A percentile compares a stretch with the other conserved stretches of the same genome.
These are phyloP conservation scores for Phaeosphaeriaceae sp. DNA, from an alignment of 2,329 filamentous ascomycete genomes.

Conservation along the genomic window DNA sequence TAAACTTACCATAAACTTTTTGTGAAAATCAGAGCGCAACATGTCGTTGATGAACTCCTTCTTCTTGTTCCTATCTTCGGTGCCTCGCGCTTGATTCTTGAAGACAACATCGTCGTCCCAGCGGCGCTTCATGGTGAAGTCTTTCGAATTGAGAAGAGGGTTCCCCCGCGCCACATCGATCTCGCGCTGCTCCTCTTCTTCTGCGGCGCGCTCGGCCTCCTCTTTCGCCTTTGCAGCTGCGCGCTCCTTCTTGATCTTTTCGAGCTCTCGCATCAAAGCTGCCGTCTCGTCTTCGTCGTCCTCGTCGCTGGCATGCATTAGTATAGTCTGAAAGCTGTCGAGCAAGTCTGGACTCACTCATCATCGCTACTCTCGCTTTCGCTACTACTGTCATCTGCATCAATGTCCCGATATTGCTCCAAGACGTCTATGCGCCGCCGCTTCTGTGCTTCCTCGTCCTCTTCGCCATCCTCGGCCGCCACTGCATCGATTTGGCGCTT, in stretches of 20 bases:
- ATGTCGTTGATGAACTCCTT: conserved; percentile 98
- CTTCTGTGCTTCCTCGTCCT: conserved; percentile 78
- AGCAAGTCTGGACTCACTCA: conserved; percentile 52
- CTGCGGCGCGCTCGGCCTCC: conserved; percentile 80
- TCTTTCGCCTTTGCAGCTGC: conserved; percentile 81
- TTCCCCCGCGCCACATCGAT: conserved; percentile 91
- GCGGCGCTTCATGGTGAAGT: conserved; percentile 88
- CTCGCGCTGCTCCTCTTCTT: conserved; percentile 84
- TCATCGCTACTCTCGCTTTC: conserved; percentile 64
- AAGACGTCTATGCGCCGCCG: conserved; percentile 75
- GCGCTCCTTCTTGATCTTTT: conserved; percentile 89
- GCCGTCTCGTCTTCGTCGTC: conserved; percentile 81
- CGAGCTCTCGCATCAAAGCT: conserved; percentile 88
- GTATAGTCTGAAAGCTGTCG: conserved; percentile 11
- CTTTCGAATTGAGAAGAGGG: conserved; percentile 83
- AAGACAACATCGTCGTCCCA: conserved; percentile 99
- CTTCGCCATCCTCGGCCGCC: conserved; percentile 56
- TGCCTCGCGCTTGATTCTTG: conserved; percentile 96
- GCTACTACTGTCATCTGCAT: conserved; percentile 72
- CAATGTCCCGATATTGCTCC: conserved; percentile 86
- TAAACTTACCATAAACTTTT: conserved; percentile 83
- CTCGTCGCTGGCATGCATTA: conserved; percentile 40
- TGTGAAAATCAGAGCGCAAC: conserved; percentile 94
- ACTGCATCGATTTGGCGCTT: conserved; percentile 72
- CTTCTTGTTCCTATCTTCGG: conserved; percentile 87